Evolutionary conservation across 495 filamentous ascomycete species (phyloP), one percentile per base, ranked within the genome.

Genomic region (Aspergillus sclerotiicarbonarius): DNA sequence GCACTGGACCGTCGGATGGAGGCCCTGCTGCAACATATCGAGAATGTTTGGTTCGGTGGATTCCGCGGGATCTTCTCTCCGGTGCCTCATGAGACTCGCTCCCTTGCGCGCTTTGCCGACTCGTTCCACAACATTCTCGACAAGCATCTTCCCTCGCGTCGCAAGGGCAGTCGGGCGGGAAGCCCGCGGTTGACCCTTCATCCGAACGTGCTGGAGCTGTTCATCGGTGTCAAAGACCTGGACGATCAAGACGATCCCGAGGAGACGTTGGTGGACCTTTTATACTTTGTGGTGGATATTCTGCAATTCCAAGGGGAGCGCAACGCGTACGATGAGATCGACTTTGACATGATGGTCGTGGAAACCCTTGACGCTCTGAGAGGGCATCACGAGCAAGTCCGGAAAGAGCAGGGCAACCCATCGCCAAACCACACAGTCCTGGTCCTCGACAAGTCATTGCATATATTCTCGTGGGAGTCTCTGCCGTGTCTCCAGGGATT

Each of bases 261-360:
- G 53, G 94, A 98, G 61, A 83, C 86, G 0, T 68, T 98, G 43
- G 90, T 85, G 62, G 94, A 98, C 68, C 74, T 98, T 48, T 80
- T 98, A 0, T 96, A 96, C 70, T 98, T 97, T 65, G 90, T 98
- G 8, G 86, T 98, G 5, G 94, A 98, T 67, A 92, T 98, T 50
- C 76, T 98, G 29, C 95, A 98, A 71, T 98, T 98, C 72, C 90
- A 95, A 61, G 94, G 94, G 2, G 94, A 98, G 72, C 83, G 86
- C 31, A 98, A 98, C 70, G 94, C 95, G 2, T 97, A 96, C 74
- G 95, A 98, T 67, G 94, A 98, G 74, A 88, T 98, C 63, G 92
- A 98, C 68, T 93, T 96, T 62, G 94, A 98, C 65, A 81, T 84
- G 69, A 91, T 97, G 80, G 84, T 89, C 15, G 78, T 97, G 16